phyloP scores from a whole-genome alignment of 257 asterid genomes.

The Gardenia jasminoides region DNA sequence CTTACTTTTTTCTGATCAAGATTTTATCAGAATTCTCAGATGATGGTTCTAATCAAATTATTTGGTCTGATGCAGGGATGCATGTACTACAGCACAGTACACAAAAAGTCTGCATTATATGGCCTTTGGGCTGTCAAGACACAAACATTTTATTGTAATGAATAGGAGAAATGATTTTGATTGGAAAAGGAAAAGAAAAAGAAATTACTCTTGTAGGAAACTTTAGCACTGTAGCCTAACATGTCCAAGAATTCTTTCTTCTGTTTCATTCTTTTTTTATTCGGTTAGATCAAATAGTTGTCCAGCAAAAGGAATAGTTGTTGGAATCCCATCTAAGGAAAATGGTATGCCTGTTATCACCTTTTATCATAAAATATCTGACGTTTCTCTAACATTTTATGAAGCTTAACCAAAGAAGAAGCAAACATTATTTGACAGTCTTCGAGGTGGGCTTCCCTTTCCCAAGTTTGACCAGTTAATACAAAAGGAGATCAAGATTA shows the following conservation, averaged over 20 bases:
- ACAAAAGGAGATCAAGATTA: not conserved
- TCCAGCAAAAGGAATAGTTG: not conserved
- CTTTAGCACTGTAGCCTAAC: not conserved
- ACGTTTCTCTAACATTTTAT: conserved; percentile 5
- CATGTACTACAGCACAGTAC: not conserved
- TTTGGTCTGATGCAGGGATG: not conserved
- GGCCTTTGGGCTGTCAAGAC: not conserved
- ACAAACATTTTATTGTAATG: not conserved
- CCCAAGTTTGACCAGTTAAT: not conserved
- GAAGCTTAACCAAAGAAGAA: conserved; percentile 5
- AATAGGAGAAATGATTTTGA: not conserved
- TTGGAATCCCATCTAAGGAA: not conserved
- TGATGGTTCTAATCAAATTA: conserved; percentile 10
- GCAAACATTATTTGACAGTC: not conserved
- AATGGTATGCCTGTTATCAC: not conserved
- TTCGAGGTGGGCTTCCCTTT: not conserved
- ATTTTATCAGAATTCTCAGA: not conserved
- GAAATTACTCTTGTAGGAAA: not conserved
- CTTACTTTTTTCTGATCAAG: conserved; percentile 22
- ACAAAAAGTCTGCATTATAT: not conserved
- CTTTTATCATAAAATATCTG: not conserved
- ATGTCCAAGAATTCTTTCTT: not conserved
- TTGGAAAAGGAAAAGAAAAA: not conserved
- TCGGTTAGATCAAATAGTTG: not conserved
- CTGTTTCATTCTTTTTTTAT: not conserved